phyloP scores from a whole-genome alignment of 371 early-diverging fungal genomes.

The Encephalitozoon romaleae region DNA sequence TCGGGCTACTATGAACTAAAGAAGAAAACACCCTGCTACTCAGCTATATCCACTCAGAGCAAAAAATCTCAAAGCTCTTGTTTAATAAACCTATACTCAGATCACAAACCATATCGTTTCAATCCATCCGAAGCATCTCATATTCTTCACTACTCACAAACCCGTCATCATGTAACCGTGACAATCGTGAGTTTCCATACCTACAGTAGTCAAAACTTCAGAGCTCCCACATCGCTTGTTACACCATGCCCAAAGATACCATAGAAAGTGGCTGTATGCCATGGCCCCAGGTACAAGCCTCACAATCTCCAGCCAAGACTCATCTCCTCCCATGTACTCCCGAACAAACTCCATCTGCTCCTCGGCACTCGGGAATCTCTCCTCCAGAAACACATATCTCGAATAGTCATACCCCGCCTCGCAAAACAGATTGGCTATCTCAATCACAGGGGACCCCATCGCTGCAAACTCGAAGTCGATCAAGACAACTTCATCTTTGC shows the following conservation, averaged over 20 bases:
- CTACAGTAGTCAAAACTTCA: background rate
- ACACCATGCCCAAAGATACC: constrained; percentile 22
- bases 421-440: constrained; percentile 41
- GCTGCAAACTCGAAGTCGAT: constrained; percentile 32
- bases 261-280: constrained; percentile 23
- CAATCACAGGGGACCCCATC: constrained; percentile 1
- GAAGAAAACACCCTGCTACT: too few relatives aligned
- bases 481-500: background rate
- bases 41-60: too few relatives aligned
- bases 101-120: too few relatives aligned
- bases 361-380: background rate
- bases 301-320: background rate
- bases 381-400: background rate
- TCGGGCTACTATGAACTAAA: too few relatives aligned
- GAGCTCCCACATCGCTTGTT: background rate
- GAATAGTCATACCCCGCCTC: constrained; percentile 9
- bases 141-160: background rate
- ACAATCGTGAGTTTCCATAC: background rate
- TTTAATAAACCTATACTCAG: too few relatives aligned
- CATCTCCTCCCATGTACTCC: background rate
- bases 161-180: background rate
- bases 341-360: constrained; percentile 9
- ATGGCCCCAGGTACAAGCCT: background rate
- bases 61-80: too few relatives aligned
- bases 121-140: background rate